Base-by-base conservation (phyloP, 2,329 filamentous ascomycete genomes). In the Lachnellula subtilissima region DNA sequence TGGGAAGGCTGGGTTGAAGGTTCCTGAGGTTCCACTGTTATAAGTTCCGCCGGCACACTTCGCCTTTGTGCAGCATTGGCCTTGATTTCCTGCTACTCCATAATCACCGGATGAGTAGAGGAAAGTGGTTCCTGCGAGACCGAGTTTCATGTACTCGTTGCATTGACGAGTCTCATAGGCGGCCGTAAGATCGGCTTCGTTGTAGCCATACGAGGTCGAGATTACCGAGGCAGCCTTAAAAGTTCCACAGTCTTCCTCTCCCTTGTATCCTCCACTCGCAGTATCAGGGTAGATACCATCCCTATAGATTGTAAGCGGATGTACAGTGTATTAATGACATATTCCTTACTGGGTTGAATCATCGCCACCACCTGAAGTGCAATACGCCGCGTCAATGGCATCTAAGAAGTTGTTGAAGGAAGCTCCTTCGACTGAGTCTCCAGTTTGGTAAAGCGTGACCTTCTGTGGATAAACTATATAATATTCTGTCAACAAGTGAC, bases 71-170 rank as follows among this genome's bases (percentile, higher is more conserved):
- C 74, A 76, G 39, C 64, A 54, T n/a, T 22, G 6, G 4, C 65
- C 64, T 35, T 65, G 60, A 57, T 74, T 73, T 40, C 74, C 72
- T 19, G 72, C 73, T 15, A 78, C 74, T 48, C 77, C 79, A 45
- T 70, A 74, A 65, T 81, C 78, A n/a, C 78, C 78, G 3, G 74
- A 76, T 0, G 78, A 76, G 61, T 77, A 79, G 36, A 82, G 57
- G 15, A 83, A 69, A 1, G 76, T 75, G 11, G 80, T 72, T 19
- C 79, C 79, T 63, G 75, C 75, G 35, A 82, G 73, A 17, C 76
- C 79, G 2, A 83, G 74, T 70, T 83, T 83, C 75, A 82, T 75
- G 67, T 79, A 82, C 70, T 82, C 79, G 54, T 73, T 69, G 64
- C 80, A 83, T 67, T 83, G 80, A 3, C 80, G 72, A 49, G 72